Base-by-base conservation (phyloP, 1,284 basidiomycete species). In the Rhodotorula sp. region DNA sequence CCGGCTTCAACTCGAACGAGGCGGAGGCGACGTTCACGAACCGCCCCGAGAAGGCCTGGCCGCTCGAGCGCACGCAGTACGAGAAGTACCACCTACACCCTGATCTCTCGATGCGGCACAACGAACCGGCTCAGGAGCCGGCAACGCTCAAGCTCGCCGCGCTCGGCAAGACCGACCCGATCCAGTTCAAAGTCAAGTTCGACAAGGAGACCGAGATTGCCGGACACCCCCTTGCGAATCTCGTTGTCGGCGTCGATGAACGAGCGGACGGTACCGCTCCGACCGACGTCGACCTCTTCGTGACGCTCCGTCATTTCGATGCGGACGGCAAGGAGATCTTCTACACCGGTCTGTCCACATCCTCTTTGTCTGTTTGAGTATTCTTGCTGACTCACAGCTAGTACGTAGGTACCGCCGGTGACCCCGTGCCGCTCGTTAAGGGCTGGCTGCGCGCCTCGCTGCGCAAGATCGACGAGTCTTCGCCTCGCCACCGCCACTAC, bases 401-500 rank as follows among this genome's bases (percentile, higher is more conserved):
- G 29, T 30, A 2, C 15, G 33, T 54, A 64, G 75, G 73, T 24
- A 79, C 80, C 3, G 79, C 78, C 14, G 80, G 80, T 8, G 80
- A 80, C 60, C 77, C 77, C 0, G 78, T 78, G 24, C 79, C 79
- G 1, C 69, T 80, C 15, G 71, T 69, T 62, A 81, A 81, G 67
- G 80, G 80, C 53, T 80, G 77, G 78, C 77, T 80, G 10, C 78
- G 80, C 15, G 76, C 72, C 6, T 80, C 80, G 0, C 66, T 80
- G 1, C 78, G 80, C 24, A 73, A 71, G 6, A 72, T 80, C 60
- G 75, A 79, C 69, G 56, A 66, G 20, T 33, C 64, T 18, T 70
- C 69, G 54, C 77, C 77, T 20, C 70, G 64, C 29, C 76, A 79
- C 65, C 62, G 73, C 18, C 75, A 76, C 24, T 78, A 74, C 60